Percentiles rank a stretch among this genome's conserved stretches.
Conservation (phyloP, 371 early-diverging fungal species). For the Haplosporangium sp. region DNA sequence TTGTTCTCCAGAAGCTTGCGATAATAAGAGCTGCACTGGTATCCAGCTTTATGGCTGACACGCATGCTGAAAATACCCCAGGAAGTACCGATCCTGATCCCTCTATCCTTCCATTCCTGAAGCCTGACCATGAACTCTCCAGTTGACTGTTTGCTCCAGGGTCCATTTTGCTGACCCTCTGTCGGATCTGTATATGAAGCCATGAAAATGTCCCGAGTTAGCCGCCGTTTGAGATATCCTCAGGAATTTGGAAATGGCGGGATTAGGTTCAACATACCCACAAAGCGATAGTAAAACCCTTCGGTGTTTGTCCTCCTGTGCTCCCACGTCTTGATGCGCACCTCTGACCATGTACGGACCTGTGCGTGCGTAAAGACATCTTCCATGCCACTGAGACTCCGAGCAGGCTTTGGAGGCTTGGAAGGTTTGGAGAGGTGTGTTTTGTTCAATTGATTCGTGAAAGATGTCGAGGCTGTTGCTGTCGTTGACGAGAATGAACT, state of each 20-base stretch:
- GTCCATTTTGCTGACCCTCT: slow-evolving; percentile 69
- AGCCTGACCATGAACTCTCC: slow-evolving; percentile 66
- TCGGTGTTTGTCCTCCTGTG: slow-evolving; percentile 63
- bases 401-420: slow-evolving; percentile 24
- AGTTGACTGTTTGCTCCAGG: slow-evolving; percentile 61
- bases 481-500: neutral
- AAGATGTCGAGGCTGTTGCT: neutral
- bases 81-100: slow-evolving; percentile 64
- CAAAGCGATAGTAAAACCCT: slow-evolving; percentile 79
- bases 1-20: slow-evolving; percentile 62
- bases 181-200: slow-evolving; percentile 57
- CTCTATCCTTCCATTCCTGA: slow-evolving; percentile 62
- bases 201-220: no score
- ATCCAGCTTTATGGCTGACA: slow-evolving; percentile 71
- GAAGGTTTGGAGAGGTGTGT: slow-evolving; percentile 12
- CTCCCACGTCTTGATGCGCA: slow-evolving; percentile 73
- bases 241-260: no score
- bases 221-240: no score
- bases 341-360: slow-evolving; percentile 68
- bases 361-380: slow-evolving; percentile 64
- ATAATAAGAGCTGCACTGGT: slow-evolving; percentile 74
- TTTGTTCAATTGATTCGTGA: slow-evolving; percentile 11
- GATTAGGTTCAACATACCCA: slow-evolving; percentile 50
- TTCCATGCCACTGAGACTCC: slow-evolving; percentile 56
- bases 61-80: slow-evolving; percentile 72